Base-by-base conservation (phyloP, 306 rosid species). In the Inga oerstediana region DNA sequence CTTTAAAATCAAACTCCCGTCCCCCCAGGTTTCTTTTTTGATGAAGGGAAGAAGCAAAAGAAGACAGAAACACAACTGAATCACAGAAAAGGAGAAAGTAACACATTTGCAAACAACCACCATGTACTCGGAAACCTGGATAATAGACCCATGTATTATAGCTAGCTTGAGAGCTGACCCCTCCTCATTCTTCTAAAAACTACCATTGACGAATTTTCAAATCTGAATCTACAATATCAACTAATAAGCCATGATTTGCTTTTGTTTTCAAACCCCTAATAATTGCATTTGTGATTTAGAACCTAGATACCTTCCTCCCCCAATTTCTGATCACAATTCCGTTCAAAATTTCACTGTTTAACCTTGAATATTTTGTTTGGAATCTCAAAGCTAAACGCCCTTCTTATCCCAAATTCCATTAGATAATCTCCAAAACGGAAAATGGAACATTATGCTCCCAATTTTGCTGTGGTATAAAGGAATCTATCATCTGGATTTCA, bases 31-130 rank as follows among this genome's bases (percentile, higher is more conserved):
- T 17, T 19, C 4, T 20, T 58, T 58, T 54, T 7, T 58, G 3
- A n/a, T 58, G 64, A 30, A 0, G 59, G 64, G 3, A 27, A 11
- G 64, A 58, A 58, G n/a, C 27, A 58, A 58, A 58, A 19, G 30
- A n/a, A 20, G 27, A n/a, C 27, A 6, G 11, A 58, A 58, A 58
- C 51, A 76, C 51, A 76, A 41, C 51, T 39, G 41, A 52, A 17
- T 15, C 37, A 11, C 75, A 78, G 34, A 52, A 41, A 64, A n/a
- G 72, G 24, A 84, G 70, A 74, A 79, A 46, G 30, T 20, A n/a
- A 54, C 19, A 37, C 46, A 43, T 51, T 34, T 35, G 12, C 35
- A 62, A 24, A 27, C 34, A 65, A 65, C n/a, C 11, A 3, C 43
- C 71, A 13, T 65, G n/a, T 24, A 5, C 9, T 13, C 32, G 0